Conservation (phyloP, 768 basidiomycete species). For the Naganishia friedmannii region DNA sequence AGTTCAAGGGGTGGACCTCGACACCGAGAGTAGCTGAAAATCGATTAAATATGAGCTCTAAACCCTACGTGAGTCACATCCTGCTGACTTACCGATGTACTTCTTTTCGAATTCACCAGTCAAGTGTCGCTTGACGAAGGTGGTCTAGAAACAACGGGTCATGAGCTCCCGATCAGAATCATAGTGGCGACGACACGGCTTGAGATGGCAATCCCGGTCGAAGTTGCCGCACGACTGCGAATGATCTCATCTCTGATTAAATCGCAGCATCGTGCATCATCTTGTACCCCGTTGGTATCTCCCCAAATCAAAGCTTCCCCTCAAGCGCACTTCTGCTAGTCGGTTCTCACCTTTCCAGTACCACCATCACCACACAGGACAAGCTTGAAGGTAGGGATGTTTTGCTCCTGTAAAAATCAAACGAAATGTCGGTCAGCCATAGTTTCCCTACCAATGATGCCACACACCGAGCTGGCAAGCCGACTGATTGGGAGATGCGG, state of each 20-base stretch:
- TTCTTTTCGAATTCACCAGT: slow-evolving; percentile 99
- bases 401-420: slow-evolving; percentile 30
- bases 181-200: neutral
- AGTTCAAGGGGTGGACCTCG: slow-evolving; percentile 92
- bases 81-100: slow-evolving; percentile 74
- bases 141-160: slow-evolving; percentile 60
- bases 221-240: neutral
- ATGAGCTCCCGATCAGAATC: neutral
- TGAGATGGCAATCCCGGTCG: neutral
- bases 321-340: neutral
- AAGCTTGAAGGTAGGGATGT: slow-evolving; percentile 92
- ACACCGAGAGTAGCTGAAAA: slow-evolving; percentile 91
- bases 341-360: slow-evolving; percentile 62
- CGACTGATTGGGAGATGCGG: too few species aligned
- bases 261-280: neutral
- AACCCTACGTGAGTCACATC: neutral
- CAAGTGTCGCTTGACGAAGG: slow-evolving; percentile 99
- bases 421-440: neutral
- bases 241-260: neutral
- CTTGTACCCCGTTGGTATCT: neutral
- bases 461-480: too few species aligned
- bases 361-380: slow-evolving; percentile 73
- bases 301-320: neutral
- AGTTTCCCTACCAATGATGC: neutral
- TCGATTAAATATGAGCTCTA: neutral